Evolutionary conservation across 1,139 yeast species (phyloP).

Genomic region (Zygosaccharomyces sapae): DNA sequence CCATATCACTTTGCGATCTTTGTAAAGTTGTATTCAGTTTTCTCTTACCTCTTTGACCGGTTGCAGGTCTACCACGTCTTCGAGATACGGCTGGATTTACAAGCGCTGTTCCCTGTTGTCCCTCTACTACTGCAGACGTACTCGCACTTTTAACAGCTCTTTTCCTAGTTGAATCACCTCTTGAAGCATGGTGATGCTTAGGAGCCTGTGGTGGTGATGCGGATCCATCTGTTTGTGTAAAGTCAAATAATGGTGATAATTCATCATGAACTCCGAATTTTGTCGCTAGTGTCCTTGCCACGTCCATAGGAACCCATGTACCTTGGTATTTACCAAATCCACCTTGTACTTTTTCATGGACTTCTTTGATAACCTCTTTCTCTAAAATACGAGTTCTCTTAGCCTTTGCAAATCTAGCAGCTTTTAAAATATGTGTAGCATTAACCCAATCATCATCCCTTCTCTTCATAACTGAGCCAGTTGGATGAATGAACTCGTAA

Average conservation of each 20-base stretch:
- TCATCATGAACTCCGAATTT: constrained; percentile 68
- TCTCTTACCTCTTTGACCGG: constrained; percentile 21
- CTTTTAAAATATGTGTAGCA: constrained; percentile 94
- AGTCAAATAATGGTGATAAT: constrained; percentile 68
- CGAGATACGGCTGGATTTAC: constrained; percentile 21
- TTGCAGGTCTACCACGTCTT: constrained; percentile 35
- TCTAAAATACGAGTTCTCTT: constrained; percentile 88
- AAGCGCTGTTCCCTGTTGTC: constrained; percentile 9
- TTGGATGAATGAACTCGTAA: constrained; percentile 74
- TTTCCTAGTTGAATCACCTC: constrained; percentile 30
- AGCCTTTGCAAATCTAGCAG: constrained; percentile 93
- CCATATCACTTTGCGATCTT: constrained; percentile 33
- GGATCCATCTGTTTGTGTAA: constrained; percentile 53
- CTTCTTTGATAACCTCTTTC: constrained; percentile 81
- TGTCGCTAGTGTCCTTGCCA: constrained; percentile 55
- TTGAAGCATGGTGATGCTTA: constrained; percentile 67
- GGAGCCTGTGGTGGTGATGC: constrained; percentile 80
- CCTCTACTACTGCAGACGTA: constrained; percentile 24
- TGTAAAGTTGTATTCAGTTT: constrained; percentile 20
- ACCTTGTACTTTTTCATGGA: constrained; percentile 94
- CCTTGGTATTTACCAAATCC: constrained; percentile 98
- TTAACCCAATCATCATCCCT: constrained; percentile 91
- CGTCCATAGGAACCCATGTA: constrained; percentile 85
- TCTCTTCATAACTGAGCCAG: constrained; percentile 90
- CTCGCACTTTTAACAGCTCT: constrained; percentile 30